Base-by-base conservation (phyloP, 495 filamentous ascomycete species). In the Hypomontagnella submonticulosa region DNA sequence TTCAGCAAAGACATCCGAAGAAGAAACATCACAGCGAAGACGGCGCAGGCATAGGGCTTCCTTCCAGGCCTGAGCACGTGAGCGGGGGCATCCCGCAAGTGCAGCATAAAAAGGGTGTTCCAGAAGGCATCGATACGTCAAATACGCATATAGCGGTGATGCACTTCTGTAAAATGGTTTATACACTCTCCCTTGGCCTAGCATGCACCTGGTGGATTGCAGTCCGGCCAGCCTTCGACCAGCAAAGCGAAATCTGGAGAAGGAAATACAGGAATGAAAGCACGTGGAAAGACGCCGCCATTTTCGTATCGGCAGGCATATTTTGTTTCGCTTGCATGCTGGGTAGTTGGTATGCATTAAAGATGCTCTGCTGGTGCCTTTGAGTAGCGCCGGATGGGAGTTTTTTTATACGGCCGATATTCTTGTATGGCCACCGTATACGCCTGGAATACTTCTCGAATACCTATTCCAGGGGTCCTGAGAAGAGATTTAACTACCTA, bases 151-250 rank as follows among this genome's bases (percentile, higher is more conserved):
- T 56, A 19, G 47, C 40, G 6, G n/a, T 63, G 4, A 40, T 56
- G 15, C 57, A 53, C 3, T 16, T 65, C 8, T 47, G 67, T 13
- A 57, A 64, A 23, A 58, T 48, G n/a, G 56, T 56, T 12, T 63
- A 43, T 42, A 54, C 67, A 27, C 19, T 72, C 12, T 27, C 63
- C 12, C 34, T 67, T 19, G 61, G 66, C 6, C 61, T 73, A 30
- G 49, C 66, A 9, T 58, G 57, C 3, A 61, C 69, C 0, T 66
- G 57, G 51, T 78, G 73, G 74, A 52, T 58, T 10, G 51, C 65
- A 27, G 62, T 71, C 1, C 61, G 57, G 33, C 67, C 67, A n/a
- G 70, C 63, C 0, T 76, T 75, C 49, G 61, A 76, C 30, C 42
- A 61, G 30, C 42, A 67, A 1, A 74, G 73, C 37, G 67, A 66